A percentile compares a stretch with the other conserved stretches of the same genome.
Evolutionary conservation across 2,329 filamentous ascomycete genomes (phyloP).

Genomic region (Ceratocystis lukuohia): DNA sequence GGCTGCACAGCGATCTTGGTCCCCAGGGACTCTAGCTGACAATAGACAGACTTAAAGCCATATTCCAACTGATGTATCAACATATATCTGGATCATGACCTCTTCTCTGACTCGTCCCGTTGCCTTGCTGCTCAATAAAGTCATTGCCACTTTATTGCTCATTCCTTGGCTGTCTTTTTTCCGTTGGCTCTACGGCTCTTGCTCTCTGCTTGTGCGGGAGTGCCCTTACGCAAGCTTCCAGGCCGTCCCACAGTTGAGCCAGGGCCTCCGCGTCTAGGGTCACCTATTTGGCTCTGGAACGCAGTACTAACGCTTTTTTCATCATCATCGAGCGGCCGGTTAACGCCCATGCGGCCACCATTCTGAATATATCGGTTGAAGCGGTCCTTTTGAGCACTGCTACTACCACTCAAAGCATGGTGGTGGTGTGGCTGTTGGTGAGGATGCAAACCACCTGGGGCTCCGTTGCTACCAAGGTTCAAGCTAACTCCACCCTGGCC

Average conservation of each 20-base stretch:
- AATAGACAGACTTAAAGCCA: neutral
- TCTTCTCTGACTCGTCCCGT: neutral
- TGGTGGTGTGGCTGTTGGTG: slow-evolving; percentile 6
- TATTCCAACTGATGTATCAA: neutral
- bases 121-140: neutral
- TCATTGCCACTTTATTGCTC: neutral
- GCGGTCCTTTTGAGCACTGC: slow-evolving; percentile 46
- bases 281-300: slow-evolving; percentile 84
- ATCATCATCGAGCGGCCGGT: slow-evolving; percentile 72
- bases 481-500: slow-evolving; percentile 47
- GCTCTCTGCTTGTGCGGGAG: neutral
- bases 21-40: neutral
- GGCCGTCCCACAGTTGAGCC: neutral
- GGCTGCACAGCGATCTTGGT: neutral
- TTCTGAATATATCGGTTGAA: slow-evolving; percentile 90
- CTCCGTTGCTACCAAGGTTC: slow-evolving; percentile 11
- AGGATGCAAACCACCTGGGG: neutral
- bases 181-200: slow-evolving; percentile 10
- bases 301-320: slow-evolving; percentile 92
- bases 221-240: neutral
- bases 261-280: slow-evolving; percentile 26
- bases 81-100: neutral
- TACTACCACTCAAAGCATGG: neutral
- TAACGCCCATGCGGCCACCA: slow-evolving; percentile 53
- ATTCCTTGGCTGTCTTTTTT: slow-evolving; percentile 13